Conservation (phyloP, 441 rosid species). For the Arabidopsis hybrid region DNA sequence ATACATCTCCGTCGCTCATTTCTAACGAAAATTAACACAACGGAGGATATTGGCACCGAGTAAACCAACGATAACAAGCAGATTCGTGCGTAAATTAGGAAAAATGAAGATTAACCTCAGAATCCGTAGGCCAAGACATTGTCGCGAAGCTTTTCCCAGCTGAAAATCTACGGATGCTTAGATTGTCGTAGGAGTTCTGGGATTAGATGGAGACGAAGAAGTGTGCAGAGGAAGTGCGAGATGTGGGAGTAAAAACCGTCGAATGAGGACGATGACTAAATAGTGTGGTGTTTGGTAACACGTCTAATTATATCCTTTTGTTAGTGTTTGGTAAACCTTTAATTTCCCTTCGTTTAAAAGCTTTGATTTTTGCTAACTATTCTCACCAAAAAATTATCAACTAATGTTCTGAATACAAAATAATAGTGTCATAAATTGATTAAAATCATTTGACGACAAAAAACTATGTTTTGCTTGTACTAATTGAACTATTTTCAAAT, state of each 20-base stretch:
- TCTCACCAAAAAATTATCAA: no score
- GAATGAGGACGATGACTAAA: conserved; percentile 39
- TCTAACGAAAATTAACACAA: not conserved
- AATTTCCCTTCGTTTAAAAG: conserved; percentile 22
- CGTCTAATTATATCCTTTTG: conserved; percentile 32
- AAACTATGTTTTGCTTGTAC: no score
- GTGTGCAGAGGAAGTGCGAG: conserved; percentile 21
- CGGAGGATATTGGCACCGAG: not conserved
- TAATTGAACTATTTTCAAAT: no score
- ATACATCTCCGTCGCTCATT: not conserved
- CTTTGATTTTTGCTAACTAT: not conserved
- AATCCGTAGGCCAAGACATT: conserved; percentile 50
- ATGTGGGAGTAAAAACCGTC: conserved; percentile 41
- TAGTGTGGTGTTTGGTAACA: conserved; percentile 39
- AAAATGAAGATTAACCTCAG: conserved; percentile 39
- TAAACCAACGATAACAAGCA: conserved; percentile 5
- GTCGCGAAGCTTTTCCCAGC: conserved; percentile 31
- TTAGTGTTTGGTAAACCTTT: conserved; percentile 23
- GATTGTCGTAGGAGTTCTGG: not conserved
- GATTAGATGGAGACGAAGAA: conserved; percentile 14
- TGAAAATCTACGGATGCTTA: conserved; percentile 5
- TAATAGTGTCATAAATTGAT: no score
- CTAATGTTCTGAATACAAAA: no score
- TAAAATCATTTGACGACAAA: no score
- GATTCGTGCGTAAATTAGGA: not conserved